Conservation (phyloP, 768 basidiomycete genomes). For the Rhizopogon roseolus region DNA sequence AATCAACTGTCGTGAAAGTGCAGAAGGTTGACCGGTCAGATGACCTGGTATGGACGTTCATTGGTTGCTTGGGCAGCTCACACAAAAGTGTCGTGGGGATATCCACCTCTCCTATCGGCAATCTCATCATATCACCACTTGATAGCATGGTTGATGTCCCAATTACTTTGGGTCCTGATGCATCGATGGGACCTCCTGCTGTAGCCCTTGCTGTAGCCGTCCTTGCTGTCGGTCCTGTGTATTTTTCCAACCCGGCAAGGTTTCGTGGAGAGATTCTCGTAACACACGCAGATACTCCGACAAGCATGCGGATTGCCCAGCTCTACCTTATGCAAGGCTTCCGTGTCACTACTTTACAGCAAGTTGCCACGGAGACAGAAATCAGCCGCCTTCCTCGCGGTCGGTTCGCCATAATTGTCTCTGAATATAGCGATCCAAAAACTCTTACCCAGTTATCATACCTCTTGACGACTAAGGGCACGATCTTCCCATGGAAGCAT, state of each 20-base stretch:
- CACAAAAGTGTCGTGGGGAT: not conserved
- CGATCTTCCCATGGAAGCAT: not conserved
- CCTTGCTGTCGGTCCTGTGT: not conserved
- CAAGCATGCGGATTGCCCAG: not conserved
- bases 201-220: not conserved
- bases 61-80: not conserved
- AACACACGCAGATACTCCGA: not conserved
- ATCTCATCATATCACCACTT: not conserved
- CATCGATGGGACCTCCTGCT: not conserved
- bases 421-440: not conserved
- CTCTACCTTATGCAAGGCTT: not conserved
- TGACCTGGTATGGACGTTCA: not conserved
- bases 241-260: not conserved
- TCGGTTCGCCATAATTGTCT: not conserved
- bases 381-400: not conserved
- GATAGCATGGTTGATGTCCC: not conserved
- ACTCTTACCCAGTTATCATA: not conserved
- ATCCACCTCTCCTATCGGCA: not conserved
- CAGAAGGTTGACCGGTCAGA: not conserved
- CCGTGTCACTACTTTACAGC: not conserved
- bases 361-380: not conserved
- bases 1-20: not conserved
- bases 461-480: not conserved
- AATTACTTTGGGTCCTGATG: too few species aligned
- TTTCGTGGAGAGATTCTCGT: not conserved